phyloP scores from a whole-genome alignment of 345 rosid species.

The Kandelia obovata region DNA sequence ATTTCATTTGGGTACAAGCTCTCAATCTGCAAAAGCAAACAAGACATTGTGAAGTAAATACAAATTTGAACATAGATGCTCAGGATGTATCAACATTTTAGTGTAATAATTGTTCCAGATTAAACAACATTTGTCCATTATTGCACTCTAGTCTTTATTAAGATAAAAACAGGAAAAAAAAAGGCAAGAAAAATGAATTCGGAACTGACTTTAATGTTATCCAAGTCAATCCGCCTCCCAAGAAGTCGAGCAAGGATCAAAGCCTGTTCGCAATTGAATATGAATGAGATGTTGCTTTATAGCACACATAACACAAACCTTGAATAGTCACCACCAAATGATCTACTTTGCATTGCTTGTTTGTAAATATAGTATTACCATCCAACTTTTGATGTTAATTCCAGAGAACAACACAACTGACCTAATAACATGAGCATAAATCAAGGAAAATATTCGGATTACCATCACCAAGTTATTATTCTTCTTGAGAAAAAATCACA shows the following conservation, averaged over 20 bases:
- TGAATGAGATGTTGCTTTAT: neutral
- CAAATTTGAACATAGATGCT: neutral
- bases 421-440: neutral
- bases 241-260: slow-evolving; percentile 92
- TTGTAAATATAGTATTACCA: neutral
- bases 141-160: neutral
- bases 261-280: slow-evolving; percentile 48
- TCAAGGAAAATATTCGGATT: slow-evolving; percentile 11
- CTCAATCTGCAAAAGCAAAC: slow-evolving; percentile 53
- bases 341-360: slow-evolving; percentile 1
- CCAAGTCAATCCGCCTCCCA: slow-evolving; percentile 62
- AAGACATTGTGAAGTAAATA: slow-evolving; percentile 5
- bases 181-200: neutral
- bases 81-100: neutral
- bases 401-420: neutral
- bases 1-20: slow-evolving; percentile 82
- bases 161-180: slow-evolving; percentile 6
- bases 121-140: slow-evolving; percentile 3
- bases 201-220: slow-evolving; percentile 56
- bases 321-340: neutral
- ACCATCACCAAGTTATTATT: neutral
- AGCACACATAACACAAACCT: neutral
- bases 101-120: neutral
- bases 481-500: neutral
- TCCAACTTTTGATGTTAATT: slow-evolving; percentile 2